Percentiles rank a stretch among this genome's conserved stretches.
These are phyloP conservation scores for Orbilia quercus DNA, from an alignment of 2,329 filamentous ascomycete genomes.

Conservation along the genomic window DNA sequence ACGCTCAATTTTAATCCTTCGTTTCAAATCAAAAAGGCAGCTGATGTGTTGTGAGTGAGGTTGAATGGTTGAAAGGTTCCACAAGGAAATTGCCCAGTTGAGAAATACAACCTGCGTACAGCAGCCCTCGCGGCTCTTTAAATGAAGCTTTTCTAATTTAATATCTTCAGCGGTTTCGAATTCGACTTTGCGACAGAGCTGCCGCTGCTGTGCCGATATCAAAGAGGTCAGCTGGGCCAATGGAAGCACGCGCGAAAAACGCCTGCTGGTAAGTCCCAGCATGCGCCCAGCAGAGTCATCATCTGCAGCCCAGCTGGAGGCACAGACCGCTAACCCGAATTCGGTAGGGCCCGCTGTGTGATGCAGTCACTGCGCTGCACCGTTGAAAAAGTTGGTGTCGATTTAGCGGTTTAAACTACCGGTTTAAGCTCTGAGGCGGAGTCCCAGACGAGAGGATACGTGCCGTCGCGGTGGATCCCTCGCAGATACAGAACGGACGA, in stretches of 20 bases:
- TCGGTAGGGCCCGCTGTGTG: constrained; percentile 44
- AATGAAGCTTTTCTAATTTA: neutral
- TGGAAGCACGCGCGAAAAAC: constrained; percentile 44
- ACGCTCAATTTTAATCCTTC: too few relatives aligned
- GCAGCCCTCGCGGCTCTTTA: constrained; percentile 9
- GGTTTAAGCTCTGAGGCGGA: constrained; percentile 35
- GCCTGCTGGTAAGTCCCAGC: constrained; percentile 51
- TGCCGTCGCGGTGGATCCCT: constrained; percentile 27
- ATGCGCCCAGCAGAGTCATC: constrained; percentile 51
- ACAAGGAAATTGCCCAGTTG: constrained; percentile 22
- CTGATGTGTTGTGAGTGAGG: constrained; percentile 28
- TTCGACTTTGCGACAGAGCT: neutral
- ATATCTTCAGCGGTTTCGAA: neutral
- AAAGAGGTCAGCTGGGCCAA: constrained; percentile 44
- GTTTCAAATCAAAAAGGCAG: too few relatives aligned
- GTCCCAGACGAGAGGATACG: constrained; percentile 3
- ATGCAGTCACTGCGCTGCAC: constrained; percentile 52
- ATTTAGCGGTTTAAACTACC: neutral
- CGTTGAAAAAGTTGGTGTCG: constrained; percentile 1
- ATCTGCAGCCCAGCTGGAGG: constrained; percentile 30
- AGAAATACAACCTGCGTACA: constrained; percentile 13
- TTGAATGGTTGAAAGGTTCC: constrained; percentile 18
- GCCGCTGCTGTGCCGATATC: neutral
- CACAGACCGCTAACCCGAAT: constrained; percentile 28
- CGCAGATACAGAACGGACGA: constrained; percentile 11